Evolutionary conservation across 2,329 filamentous ascomycete genomes (phyloP), one percentile per base, ranked within the genome.

Genomic region (Helminthosporium solani): DNA sequence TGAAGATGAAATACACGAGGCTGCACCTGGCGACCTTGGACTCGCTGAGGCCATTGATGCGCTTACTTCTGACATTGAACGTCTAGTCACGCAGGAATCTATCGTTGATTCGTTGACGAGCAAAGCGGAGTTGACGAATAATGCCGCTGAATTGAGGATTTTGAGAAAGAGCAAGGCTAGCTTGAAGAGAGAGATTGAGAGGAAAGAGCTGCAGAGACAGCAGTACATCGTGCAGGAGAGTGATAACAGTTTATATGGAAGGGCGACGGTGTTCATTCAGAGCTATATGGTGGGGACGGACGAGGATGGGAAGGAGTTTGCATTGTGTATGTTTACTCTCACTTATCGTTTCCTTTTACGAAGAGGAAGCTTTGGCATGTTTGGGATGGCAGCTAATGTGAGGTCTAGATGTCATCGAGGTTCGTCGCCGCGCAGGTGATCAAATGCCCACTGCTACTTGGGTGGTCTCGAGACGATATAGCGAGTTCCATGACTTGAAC

Each of bases 171-270:
- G 90, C 1, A 96, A 94, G 68, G 86, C 90, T 25, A 99, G 94
- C 69, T 75, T 99, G 46, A 88, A 95, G 62, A 81, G 94, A 55
- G 94, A 99, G 69, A 90, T 97, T 44, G 83, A 90, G 46, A 84
- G 91, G 27, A 99, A 97, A 67, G 92, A 97, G 70, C 81, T 99
- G 63, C 94, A 99, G 67, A 82, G 91, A 42, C 94, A 96, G 69
- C 95, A 99, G 67, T 99, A 99, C 60, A 89, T 95, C 36, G 84
- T 97, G 7, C 94, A 99, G 70, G 94, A 99, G 71, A 96, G 90
- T 64, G 95, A 99, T 67, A 99, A 96, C 69, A 96, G 90, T 68
- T 77, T 99, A 19, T 97, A 95, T 62, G 94, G 94, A 2, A 87
- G 92, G 15, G 92, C 94, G 2, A 89, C 84, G 0, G 84, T 97